Percentiles rank a stretch among this genome's conserved stretches.
Conservation (phyloP, 2,329 filamentous ascomycete genomes). For the Alternaria postmessia region DNA sequence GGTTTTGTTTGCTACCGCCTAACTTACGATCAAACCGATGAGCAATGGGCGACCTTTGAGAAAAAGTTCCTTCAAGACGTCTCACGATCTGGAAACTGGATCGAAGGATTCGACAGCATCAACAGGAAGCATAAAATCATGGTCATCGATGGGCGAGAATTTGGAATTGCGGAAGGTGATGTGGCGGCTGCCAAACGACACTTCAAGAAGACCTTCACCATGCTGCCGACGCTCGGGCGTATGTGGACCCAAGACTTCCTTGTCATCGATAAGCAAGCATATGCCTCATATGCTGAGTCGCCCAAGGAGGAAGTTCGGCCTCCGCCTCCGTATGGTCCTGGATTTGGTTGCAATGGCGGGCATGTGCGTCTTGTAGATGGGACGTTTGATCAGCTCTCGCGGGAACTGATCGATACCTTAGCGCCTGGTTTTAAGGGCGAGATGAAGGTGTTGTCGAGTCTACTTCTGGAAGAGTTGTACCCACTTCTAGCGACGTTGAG, state of each 20-base stretch:
- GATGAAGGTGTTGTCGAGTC: background rate
- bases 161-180: slow-evolving; percentile 29
- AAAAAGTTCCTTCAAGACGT: slow-evolving; percentile 22
- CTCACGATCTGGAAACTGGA: slow-evolving; percentile 15
- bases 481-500: slow-evolving; percentile 10
- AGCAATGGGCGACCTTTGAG: slow-evolving; percentile 26
- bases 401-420: background rate
- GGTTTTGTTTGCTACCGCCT: slow-evolving; percentile 32
- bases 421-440: background rate
- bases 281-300: slow-evolving; percentile 13
- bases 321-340: background rate
- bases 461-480: background rate
- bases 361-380: background rate
- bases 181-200: slow-evolving; percentile 25
- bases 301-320: background rate
- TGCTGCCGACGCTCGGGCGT: slow-evolving; percentile 15
- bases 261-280: slow-evolving; percentile 21
- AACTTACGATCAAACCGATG: slow-evolving; percentile 24
- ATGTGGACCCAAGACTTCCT: slow-evolving; percentile 26
- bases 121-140: slow-evolving; percentile 13
- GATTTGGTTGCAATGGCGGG: background rate
- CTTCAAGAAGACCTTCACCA: slow-evolving; percentile 14
- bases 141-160: slow-evolving; percentile 21
- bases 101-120: slow-evolving; percentile 1
- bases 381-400: background rate